phyloP scores from a whole-genome alignment of 2,329 filamentous ascomycete genomes.

The Cucurbitaria berberidis region DNA sequence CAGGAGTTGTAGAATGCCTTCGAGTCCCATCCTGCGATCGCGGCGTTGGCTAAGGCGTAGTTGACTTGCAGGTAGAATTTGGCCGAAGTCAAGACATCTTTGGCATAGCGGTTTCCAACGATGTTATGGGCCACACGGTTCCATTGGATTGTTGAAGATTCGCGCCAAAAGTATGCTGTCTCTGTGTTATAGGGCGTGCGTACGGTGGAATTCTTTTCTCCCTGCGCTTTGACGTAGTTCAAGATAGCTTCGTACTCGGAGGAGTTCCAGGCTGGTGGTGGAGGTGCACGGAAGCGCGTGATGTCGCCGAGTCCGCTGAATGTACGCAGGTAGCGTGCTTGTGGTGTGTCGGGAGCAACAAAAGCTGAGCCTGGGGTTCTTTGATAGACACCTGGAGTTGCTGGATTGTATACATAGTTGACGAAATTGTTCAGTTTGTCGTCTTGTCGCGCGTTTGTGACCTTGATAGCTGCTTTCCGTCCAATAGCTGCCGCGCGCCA shows the following conservation, averaged over 20 bases:
- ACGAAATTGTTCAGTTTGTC: slow-evolving; percentile 34
- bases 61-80: slow-evolving; percentile 39
- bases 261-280: slow-evolving; percentile 25
- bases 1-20: slow-evolving; percentile 34
- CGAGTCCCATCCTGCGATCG: slow-evolving; percentile 32
- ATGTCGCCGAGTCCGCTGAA: slow-evolving; percentile 34
- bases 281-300: slow-evolving; percentile 25
- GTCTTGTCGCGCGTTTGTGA: slow-evolving; percentile 27
- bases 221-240: slow-evolving; percentile 29
- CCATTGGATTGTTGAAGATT: slow-evolving; percentile 33
- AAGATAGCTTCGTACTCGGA: slow-evolving; percentile 27
- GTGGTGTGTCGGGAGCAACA: slow-evolving; percentile 31
- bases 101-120: slow-evolving; percentile 24
- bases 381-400: slow-evolving; percentile 31
- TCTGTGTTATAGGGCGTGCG: slow-evolving; percentile 29
- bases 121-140: slow-evolving; percentile 32
- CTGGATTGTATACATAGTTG: slow-evolving; percentile 21
- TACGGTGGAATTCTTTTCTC: slow-evolving; percentile 31
- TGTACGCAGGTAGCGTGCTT: slow-evolving; percentile 30
- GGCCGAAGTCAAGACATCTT: slow-evolving; percentile 29
- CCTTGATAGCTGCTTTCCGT: slow-evolving; percentile 21
- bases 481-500: slow-evolving; percentile 24
- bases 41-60: slow-evolving; percentile 38
- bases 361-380: slow-evolving; percentile 26
- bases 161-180: slow-evolving; percentile 38